Conservation (phyloP, 2,329 filamentous ascomycete species). For the Aureobasidium sp. region DNA sequence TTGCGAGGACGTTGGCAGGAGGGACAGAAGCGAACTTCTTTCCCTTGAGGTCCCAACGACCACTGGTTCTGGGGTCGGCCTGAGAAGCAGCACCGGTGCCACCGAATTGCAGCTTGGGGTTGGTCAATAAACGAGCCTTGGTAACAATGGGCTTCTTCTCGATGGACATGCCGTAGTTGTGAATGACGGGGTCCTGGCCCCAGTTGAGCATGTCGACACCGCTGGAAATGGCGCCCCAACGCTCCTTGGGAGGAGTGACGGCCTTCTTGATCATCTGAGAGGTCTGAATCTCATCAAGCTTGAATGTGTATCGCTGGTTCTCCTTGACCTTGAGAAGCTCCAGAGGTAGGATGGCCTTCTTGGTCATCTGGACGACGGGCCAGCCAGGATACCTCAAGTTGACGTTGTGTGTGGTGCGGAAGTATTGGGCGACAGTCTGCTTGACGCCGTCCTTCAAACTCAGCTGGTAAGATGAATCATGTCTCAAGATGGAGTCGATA, state of each 20-base stretch:
- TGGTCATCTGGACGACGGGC: slow-evolving; percentile 52
- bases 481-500: slow-evolving; percentile 40
- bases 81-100: slow-evolving; percentile 22
- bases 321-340: slow-evolving; percentile 44
- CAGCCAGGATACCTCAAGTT: slow-evolving; percentile 37
- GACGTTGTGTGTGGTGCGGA: slow-evolving; percentile 43
- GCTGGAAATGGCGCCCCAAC: slow-evolving; percentile 58
- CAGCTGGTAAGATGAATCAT: slow-evolving; percentile 36
- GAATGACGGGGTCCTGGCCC: slow-evolving; percentile 58
- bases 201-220: slow-evolving; percentile 62
- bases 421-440: slow-evolving; percentile 50
- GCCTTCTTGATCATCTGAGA: slow-evolving; percentile 87
- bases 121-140: slow-evolving; percentile 60
- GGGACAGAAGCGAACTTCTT: slow-evolving; percentile 63
- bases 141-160: slow-evolving; percentile 50
- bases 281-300: slow-evolving; percentile 57
- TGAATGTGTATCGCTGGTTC: slow-evolving; percentile 50
- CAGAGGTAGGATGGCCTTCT: slow-evolving; percentile 46
- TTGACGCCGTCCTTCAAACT: slow-evolving; percentile 31
- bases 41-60: slow-evolving; percentile 80
- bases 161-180: slow-evolving; percentile 65
- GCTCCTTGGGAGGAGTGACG: slow-evolving; percentile 63
- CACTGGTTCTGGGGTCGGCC: slow-evolving; percentile 54
- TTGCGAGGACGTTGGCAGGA: slow-evolving; percentile 41
- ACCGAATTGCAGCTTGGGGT: slow-evolving; percentile 63